Evolutionary conservation across 2,329 filamentous ascomycete species (phyloP), one percentile per base, ranked within the genome.

Genomic region (Gaeumannomyces sp.): DNA sequence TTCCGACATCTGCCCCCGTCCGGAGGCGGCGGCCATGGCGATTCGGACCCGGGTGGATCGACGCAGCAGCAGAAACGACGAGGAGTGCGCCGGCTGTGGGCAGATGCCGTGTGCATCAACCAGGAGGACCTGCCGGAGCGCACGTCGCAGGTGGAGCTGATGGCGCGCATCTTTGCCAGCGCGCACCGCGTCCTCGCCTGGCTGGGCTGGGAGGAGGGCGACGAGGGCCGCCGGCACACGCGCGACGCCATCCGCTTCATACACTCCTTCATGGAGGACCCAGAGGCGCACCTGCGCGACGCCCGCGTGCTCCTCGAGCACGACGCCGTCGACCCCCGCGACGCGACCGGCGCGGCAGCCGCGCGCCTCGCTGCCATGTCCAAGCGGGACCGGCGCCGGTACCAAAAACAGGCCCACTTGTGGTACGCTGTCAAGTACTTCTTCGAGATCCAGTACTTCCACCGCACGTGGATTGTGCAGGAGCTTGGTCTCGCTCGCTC

Each of bases 81-180:
- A 11, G 38, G 38, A 10, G 61, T 57, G 61, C 50, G 61, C 3
- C 61, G 61, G n/a, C 60, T 71, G 1, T 71, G 70, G 70, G 67
- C 65, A 28, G 70, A 71, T 50, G 69, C 69, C 3, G 29, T 71
- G 14, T 71, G 70, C 65, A 70, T 71, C 70, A 70, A 71, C 67
- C 69, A 70, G 59, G 57, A 62, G 4, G 66, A 70, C 29, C 31
- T 66, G 6, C 13, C 27, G 6, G 70, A 71, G 61, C 67, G 67
- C 50, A 64, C 64, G 1, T 57, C 65, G 1, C 70, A 71, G 64
- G 63, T 71, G 0, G 66, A 65, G 64, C 65, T 70, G 57, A 69
- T 70, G 69, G 65, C 65, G 11, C 62, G 59, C 61, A 67, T 71
- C 33, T 70, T 68, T 59, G 60, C 60, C 22, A 38, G 60, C 33